Conservation (phyloP, 345 rosid genomes). For the Ceriops zippeliana region DNA sequence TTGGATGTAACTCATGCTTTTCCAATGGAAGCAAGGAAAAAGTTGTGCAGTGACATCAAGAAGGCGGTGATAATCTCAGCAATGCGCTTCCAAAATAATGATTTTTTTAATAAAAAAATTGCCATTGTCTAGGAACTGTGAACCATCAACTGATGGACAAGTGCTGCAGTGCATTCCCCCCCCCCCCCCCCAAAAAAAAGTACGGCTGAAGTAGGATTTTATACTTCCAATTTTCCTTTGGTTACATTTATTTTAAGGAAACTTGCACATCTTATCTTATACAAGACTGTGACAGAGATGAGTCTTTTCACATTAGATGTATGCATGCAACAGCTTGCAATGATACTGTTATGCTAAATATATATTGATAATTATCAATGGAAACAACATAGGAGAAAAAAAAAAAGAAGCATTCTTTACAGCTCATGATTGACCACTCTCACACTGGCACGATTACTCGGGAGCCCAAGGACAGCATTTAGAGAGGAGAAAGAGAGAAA, state of each 20-base stretch:
- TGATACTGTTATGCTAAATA: neutral
- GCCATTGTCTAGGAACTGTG: neutral
- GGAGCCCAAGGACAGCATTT: neutral
- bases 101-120: neutral
- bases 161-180: no score
- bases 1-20: neutral
- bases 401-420: neutral
- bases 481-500: neutral
- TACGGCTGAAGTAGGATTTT: neutral
- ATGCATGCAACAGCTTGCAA: neutral
- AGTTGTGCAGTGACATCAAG: neutral
- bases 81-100: neutral
- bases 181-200: no score
- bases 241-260: conserved; percentile 8
- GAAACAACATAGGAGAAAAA: neutral
- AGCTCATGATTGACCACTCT: neutral
- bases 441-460: neutral
- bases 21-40: neutral
- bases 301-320: conserved; percentile 16
- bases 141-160: neutral
- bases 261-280: neutral
- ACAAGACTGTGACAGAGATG: neutral
- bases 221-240: neutral
- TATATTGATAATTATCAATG: neutral
- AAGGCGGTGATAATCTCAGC: neutral